Conservation (phyloP, 805 yeast genomes). For the Saturnispora silvae region DNA sequence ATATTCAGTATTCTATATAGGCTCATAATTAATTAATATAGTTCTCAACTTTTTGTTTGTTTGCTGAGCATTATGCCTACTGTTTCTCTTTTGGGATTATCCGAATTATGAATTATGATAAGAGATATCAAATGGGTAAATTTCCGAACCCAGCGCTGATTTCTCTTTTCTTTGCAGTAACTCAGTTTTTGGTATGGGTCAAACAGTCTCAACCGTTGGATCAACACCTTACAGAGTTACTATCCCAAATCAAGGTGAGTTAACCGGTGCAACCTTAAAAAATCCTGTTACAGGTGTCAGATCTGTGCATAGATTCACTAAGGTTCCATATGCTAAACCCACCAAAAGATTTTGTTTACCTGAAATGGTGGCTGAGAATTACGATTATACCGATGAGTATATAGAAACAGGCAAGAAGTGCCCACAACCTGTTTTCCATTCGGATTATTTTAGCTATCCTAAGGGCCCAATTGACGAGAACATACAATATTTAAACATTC, state of each 20-base stretch:
- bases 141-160: background rate
- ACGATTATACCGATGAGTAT: conserved; percentile 30
- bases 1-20: no score
- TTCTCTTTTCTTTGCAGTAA: background rate
- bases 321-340: conserved; percentile 27
- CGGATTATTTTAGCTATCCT: conserved; percentile 13
- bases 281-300: conserved; percentile 11
- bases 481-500: conserved; percentile 27
- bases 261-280: conserved; percentile 21
- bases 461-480: conserved; percentile 25
- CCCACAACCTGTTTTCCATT: conserved; percentile 29
- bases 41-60: no score
- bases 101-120: no score
- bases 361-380: conserved; percentile 23
- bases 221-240: conserved; percentile 12
- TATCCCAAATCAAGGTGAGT: conserved; percentile 21
- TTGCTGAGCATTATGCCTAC: no score
- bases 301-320: conserved; percentile 22
- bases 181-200: conserved; percentile 7
- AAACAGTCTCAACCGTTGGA: conserved; percentile 15
- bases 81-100: no score
- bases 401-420: conserved; percentile 24
- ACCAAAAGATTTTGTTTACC: conserved; percentile 22
- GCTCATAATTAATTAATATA: no score
- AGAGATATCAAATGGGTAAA: no score